Evolutionary conservation across 192 early-diverging fungal species (phyloP).

Genomic region (Cetraspora pellucida): DNA sequence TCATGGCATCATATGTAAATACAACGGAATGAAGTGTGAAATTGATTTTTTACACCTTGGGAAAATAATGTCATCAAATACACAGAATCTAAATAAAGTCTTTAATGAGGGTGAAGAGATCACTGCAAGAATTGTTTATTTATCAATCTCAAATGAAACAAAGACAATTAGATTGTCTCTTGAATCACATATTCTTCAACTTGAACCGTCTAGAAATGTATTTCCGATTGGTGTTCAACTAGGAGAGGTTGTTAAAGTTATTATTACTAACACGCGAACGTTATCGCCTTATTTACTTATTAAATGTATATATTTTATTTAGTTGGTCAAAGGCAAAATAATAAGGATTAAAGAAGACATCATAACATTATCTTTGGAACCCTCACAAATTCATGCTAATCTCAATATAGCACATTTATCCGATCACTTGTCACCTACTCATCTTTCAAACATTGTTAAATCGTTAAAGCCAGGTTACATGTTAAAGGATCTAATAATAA

Average conservation of each 20-base stretch:
- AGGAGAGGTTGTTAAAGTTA: neutral
- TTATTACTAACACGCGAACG: too few relatives aligned
- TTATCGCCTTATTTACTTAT: neutral
- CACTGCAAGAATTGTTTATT: constrained; percentile 73
- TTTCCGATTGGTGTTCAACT: constrained; percentile 62
- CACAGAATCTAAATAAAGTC: constrained; percentile 51
- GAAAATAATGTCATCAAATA: constrained; percentile 40
- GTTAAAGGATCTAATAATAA: constrained; percentile 62
- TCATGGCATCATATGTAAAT: constrained; percentile 65
- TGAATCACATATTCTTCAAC: constrained; percentile 57
- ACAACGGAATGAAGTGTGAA: constrained; percentile 81
- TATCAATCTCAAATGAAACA: constrained; percentile 64
- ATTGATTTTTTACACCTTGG: constrained; percentile 65
- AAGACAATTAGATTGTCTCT: constrained; percentile 64
- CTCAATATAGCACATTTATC: constrained; percentile 63
- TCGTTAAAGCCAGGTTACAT: constrained; percentile 45
- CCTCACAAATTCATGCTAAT: constrained; percentile 57
- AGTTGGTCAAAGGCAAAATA: constrained; percentile 55
- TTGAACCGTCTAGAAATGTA: constrained; percentile 40
- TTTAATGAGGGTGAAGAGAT: constrained; percentile 67
- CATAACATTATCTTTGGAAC: constrained; percentile 60
- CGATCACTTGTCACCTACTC: constrained; percentile 56
- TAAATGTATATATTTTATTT: neutral
- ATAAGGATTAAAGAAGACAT: constrained; percentile 51
- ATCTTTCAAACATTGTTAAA: constrained; percentile 46